Conservation (phyloP, 495 filamentous ascomycete genomes). For the Neurospora hispaniola region DNA sequence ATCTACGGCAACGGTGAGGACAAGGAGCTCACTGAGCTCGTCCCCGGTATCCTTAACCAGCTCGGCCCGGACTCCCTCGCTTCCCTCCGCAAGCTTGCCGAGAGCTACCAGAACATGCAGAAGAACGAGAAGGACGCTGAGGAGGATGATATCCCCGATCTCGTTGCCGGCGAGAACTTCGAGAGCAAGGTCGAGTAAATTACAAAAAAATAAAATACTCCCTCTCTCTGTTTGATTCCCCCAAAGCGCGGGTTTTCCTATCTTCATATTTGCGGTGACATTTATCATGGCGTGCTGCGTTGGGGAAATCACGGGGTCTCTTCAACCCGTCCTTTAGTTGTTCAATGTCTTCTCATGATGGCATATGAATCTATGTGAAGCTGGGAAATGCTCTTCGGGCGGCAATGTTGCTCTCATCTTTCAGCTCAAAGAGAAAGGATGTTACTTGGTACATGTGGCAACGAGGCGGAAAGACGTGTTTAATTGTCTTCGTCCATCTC, state of each 20-base stretch:
- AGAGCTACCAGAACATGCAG: slow-evolving; percentile 99
- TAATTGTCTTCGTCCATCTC: not conserved
- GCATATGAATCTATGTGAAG: not conserved
- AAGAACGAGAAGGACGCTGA: slow-evolving; percentile 80
- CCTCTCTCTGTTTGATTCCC: not conserved
- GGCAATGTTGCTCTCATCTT: not conserved
- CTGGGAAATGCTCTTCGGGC: not conserved
- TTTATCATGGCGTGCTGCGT: not conserved
- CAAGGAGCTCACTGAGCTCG: slow-evolving; percentile 98
- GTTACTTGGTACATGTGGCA: not conserved
- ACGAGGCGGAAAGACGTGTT: not conserved
- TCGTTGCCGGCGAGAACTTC: slow-evolving; percentile 93
- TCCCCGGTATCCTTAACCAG: slow-evolving; percentile 98
- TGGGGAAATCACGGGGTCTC: not conserved
- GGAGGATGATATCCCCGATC: slow-evolving; percentile 87
- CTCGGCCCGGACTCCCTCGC: slow-evolving; percentile 97
- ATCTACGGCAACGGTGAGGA: slow-evolving; percentile 98
- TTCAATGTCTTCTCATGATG: not conserved
- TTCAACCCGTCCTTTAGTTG: not conserved
- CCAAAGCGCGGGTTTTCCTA: not conserved
- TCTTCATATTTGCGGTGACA: not conserved
- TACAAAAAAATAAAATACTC: slow-evolving; percentile 10
- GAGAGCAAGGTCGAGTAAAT: slow-evolving; percentile 88
- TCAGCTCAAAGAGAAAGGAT: not conserved
- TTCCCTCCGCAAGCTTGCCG: slow-evolving; percentile 91